Evolutionary conservation across 1,284 basidiomycete genomes (phyloP).

Genomic region (Cystobasidium pallidum): DNA sequence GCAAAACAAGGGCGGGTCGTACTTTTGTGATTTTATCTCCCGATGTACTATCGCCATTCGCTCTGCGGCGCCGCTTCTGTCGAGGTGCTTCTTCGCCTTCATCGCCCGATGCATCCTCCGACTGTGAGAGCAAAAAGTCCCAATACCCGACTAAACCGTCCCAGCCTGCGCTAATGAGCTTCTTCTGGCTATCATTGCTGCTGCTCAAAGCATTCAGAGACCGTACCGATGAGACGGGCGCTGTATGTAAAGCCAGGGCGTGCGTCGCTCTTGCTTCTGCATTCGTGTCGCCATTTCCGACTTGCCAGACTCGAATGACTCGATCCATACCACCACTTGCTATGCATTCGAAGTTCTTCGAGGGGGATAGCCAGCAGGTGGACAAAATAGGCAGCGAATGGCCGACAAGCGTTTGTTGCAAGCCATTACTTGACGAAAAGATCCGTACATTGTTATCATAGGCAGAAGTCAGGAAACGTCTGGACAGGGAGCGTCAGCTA

Average conservation of each 20-base stretch:
- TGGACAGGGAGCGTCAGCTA: slow-evolving; percentile 23
- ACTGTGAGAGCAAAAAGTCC: slow-evolving; percentile 60
- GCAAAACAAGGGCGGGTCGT: slow-evolving; percentile 66
- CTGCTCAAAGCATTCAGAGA: slow-evolving; percentile 59
- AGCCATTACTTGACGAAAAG: slow-evolving; percentile 48
- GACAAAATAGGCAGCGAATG: slow-evolving; percentile 75
- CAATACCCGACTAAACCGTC: slow-evolving; percentile 77
- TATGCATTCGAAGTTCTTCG: slow-evolving; percentile 59
- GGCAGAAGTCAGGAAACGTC: slow-evolving; percentile 55
- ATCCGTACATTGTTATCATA: slow-evolving; percentile 56
- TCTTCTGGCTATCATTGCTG: slow-evolving; percentile 58
- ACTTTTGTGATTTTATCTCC: slow-evolving; percentile 43
- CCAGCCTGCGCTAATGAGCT: slow-evolving; percentile 76
- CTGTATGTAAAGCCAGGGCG: slow-evolving; percentile 73
- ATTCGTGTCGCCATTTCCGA: slow-evolving; percentile 10
- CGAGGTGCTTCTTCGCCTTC: slow-evolving; percentile 59
- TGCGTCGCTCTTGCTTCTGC: slow-evolving; percentile 46
- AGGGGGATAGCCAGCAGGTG: slow-evolving; percentile 64
- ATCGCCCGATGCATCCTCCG: slow-evolving; percentile 64
- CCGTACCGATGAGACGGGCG: slow-evolving; percentile 68
- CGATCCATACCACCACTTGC: slow-evolving; percentile 84
- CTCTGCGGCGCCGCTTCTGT: slow-evolving; percentile 41
- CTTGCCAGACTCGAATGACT: slow-evolving; percentile 58
- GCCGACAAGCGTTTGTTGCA: slow-evolving; percentile 58
- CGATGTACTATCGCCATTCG: slow-evolving; percentile 36